phyloP scores from a whole-genome alignment of 768 basidiomycete genomes.

The Trametes maxima region DNA sequence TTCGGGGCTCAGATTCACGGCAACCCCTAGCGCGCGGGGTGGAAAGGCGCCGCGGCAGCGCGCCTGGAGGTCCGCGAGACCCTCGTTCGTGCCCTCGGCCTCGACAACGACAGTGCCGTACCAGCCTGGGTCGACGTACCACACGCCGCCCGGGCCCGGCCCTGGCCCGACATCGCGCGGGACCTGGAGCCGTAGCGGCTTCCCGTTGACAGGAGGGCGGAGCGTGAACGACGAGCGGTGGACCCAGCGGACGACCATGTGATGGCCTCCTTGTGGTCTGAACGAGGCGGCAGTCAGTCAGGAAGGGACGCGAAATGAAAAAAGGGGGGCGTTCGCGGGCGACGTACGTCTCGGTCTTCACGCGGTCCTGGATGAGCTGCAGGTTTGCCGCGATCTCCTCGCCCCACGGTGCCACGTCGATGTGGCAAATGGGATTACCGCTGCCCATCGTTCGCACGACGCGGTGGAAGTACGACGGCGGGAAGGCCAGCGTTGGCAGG shows the following conservation, averaged over 20 bases:
- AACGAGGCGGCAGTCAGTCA: neutral
- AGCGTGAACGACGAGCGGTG: slow-evolving; percentile 79
- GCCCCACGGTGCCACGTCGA: slow-evolving; percentile 80
- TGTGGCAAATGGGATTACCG: slow-evolving; percentile 57
- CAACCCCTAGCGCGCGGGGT: slow-evolving; percentile 47
- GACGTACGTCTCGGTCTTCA: slow-evolving; percentile 79
- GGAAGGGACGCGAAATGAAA: slow-evolving; percentile 4
- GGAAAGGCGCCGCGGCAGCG: slow-evolving; percentile 75
- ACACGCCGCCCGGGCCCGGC: slow-evolving; percentile 51
- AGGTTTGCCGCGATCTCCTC: slow-evolving; percentile 73
- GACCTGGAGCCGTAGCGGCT: slow-evolving; percentile 36
- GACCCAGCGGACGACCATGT: slow-evolving; percentile 85
- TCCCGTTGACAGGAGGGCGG: slow-evolving; percentile 47
- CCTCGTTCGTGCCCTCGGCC: slow-evolving; percentile 86
- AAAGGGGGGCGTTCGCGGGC: neutral
- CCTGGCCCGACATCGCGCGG: slow-evolving; percentile 34
- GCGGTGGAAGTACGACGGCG: slow-evolving; percentile 89
- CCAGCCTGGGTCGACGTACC: slow-evolving; percentile 78
- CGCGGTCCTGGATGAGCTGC: slow-evolving; percentile 76
- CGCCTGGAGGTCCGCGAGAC: slow-evolving; percentile 73
- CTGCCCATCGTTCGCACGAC: slow-evolving; percentile 60
- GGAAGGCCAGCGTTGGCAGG: slow-evolving; percentile 76
- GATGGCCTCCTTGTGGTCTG: slow-evolving; percentile 78
- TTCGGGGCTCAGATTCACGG: slow-evolving; percentile 16
- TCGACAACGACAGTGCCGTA: slow-evolving; percentile 83